Percentiles rank a stretch among this genome's conserved stretches.
Evolutionary conservation across 2,329 filamentous ascomycete species (phyloP).

Genomic region (Cryphonectria japonica): DNA sequence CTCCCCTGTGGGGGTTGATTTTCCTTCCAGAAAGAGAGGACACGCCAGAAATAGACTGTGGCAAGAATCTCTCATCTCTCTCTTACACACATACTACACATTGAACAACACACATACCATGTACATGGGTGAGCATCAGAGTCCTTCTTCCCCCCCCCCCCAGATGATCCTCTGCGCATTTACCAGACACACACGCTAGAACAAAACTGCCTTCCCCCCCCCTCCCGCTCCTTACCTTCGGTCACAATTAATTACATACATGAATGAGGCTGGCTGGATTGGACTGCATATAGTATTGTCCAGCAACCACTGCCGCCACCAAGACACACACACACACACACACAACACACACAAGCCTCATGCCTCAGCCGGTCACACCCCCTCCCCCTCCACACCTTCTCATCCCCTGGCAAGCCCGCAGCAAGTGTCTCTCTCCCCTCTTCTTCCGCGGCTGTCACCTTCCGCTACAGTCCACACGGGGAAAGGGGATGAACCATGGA

Average conservation of each 20-base stretch:
- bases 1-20: too few species aligned
- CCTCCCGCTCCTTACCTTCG: neutral
- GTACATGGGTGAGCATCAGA: too few species aligned
- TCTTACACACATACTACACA: too few species aligned
- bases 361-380: neutral
- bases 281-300: neutral
- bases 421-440: neutral
- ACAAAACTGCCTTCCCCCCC: too few species aligned
- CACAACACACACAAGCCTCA: neutral
- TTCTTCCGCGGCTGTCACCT: constrained; percentile 1
- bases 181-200: neutral
- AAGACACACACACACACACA: neutral
- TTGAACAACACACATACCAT: too few species aligned
- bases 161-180: neutral
- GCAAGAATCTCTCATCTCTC: too few species aligned
- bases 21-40: too few species aligned
- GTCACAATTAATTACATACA: neutral
- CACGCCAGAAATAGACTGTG: too few species aligned
- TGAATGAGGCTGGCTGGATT: neutral
- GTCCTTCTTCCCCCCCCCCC: too few species aligned
- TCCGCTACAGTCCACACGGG: neutral
- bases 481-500: neutral
- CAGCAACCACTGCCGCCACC: neutral
- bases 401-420: neutral
- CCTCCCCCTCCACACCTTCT: too few species aligned